Base-by-base conservation (phyloP, 2,329 filamentous ascomycete genomes). In the Gnomoniopsis smithogilvyi region DNA sequence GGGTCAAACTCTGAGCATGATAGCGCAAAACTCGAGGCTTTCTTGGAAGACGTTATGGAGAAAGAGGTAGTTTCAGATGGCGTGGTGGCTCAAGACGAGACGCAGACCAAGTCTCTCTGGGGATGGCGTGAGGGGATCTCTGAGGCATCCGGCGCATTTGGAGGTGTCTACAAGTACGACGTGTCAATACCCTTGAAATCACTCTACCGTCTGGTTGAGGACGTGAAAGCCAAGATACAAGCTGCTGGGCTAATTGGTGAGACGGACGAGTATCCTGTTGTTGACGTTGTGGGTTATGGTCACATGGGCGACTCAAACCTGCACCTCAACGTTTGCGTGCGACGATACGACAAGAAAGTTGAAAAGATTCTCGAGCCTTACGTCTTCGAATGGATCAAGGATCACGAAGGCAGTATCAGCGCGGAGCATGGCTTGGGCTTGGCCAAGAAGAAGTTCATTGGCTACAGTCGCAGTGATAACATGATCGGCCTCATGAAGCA, bases 261-360 rank as follows among this genome's bases (percentile, higher is more conserved):
- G 48, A 85, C 87, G 6, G 85, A 90, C 58, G 86, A 86, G 49
- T 83, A 87, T 70, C 91, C 93, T 1, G 93, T 96, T 6, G 84
- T 96, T 1, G 90, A 89, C 59, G 93, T 97, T n/a, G 86, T 97
- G 21, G 95, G 95, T 21, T 99, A 97, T 70, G 95, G 95, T 36
- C 95, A 99, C 73, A 98, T 99, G 93, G 96, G 95, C 43, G 95
- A 99, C 74, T 87, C 90, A 3, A 99, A 99, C 75, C 76, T 99
- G 64, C 96, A 99, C 75, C 80, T 99, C 65, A 99, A 99, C 74
- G 84, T 99, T 36, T 83, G 90, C 1, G 89, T 91, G 19, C 80
- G 93, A 62, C 79, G 88, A 62, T 98, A 95, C 74, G 91, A 95
- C 74, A 90, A 93, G 75, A 80, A 85, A 58, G 91, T 99, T 26